Conservation (phyloP, 768 basidiomycete species). For the Termitomyces eurrhizus region DNA sequence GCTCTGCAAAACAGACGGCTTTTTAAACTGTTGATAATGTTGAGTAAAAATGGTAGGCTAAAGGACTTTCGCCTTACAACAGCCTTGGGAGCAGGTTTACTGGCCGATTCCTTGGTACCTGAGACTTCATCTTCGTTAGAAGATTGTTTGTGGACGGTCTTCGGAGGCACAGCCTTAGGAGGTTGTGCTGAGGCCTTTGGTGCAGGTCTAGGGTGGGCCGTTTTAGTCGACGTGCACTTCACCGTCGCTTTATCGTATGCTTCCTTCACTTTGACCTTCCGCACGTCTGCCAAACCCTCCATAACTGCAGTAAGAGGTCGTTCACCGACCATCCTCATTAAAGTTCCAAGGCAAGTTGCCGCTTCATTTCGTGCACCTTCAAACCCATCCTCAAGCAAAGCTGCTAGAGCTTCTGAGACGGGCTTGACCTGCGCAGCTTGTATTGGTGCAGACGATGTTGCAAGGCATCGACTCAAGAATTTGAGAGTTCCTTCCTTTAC, state of each 20-base stretch:
- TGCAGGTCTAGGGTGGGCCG: conserved; percentile 48
- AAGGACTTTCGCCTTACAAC: conserved; percentile 27
- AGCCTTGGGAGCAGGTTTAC: conserved; percentile 50
- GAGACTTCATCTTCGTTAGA: conserved; percentile 13
- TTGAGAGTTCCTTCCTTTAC: conserved; percentile 91
- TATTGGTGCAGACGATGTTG: conserved; percentile 66
- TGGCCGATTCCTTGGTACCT: conserved; percentile 37
- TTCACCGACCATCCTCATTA: conserved; percentile 98
- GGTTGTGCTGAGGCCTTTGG: conserved; percentile 30
- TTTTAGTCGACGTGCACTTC: conserved; percentile 71
- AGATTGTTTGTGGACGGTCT: neutral
- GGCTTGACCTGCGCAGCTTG: conserved; percentile 75
- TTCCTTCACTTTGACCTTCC: conserved; percentile 92
- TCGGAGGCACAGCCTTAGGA: conserved; percentile 20
- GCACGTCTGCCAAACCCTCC: conserved; percentile 80
- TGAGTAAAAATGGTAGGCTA: neutral
- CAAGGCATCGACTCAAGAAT: conserved; percentile 78
- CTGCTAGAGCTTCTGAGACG: conserved; percentile 70
- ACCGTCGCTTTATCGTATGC: conserved; percentile 90
- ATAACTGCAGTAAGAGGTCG: conserved; percentile 82
- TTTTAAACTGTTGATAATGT: conserved; percentile 43
- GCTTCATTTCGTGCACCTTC: conserved; percentile 89
- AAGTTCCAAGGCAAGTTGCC: conserved; percentile 79
- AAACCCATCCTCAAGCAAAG: conserved; percentile 80
- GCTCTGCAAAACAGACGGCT: conserved; percentile 33